Conservation (phyloP, 164 flowering plant species). For the Cinnamomum micranthum region DNA sequence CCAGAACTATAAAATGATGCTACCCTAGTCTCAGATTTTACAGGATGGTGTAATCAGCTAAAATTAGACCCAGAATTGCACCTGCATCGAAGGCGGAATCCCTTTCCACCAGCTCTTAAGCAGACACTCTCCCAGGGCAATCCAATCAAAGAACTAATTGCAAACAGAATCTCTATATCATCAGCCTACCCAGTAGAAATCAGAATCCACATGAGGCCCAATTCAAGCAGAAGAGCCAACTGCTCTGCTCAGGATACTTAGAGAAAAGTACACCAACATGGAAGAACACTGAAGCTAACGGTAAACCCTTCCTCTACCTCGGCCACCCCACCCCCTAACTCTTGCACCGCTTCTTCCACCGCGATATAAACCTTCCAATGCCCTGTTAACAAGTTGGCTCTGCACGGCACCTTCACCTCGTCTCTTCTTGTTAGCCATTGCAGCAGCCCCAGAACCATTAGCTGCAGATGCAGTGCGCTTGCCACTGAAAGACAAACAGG, state of each 20-base stretch:
- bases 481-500: conserved; percentile 37
- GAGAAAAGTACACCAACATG: not conserved
- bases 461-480: conserved; percentile 51
- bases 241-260: not conserved
- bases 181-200: not conserved
- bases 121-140: conserved; percentile 1
- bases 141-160: not conserved
- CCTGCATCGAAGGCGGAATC: not conserved
- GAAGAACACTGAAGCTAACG: conserved; percentile 19
- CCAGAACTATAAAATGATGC: too few species aligned
- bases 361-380: conserved; percentile 60
- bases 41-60: conserved; percentile 8
- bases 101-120: not conserved
- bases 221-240: not conserved
- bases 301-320: conserved; percentile 68
- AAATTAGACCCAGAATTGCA: not conserved
- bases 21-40: conserved; percentile 2
- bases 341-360: conserved; percentile 56
- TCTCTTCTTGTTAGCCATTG: conserved; percentile 47
- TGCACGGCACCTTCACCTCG: conserved; percentile 67
- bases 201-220: not conserved
- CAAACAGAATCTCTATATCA: not conserved
- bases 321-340: conserved; percentile 44
- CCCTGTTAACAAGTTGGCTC: conserved; percentile 70
- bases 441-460: conserved; percentile 45